Percentiles rank a stretch among this genome's conserved stretches.
These are phyloP conservation scores for Oryza nivara DNA, from an alignment of 176 grass and related monocot genomes.

Conservation along the genomic window DNA sequence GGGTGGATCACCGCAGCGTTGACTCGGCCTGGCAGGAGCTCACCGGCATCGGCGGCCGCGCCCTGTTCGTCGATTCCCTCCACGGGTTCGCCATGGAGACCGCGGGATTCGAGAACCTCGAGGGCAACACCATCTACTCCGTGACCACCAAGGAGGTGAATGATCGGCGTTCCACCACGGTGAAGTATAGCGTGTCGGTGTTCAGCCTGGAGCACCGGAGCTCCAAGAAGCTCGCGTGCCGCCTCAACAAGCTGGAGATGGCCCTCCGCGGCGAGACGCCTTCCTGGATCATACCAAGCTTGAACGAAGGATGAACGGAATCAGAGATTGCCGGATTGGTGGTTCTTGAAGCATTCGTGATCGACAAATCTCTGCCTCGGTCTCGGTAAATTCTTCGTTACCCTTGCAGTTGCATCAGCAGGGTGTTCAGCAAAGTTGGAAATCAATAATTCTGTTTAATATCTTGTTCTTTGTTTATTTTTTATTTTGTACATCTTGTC, in stretches of 20 bases:
- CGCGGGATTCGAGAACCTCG: constrained; percentile 38
- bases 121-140: constrained; percentile 44
- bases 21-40: constrained; percentile 35
- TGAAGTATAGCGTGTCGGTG: constrained; percentile 37
- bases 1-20: constrained; percentile 25
- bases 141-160: constrained; percentile 31
- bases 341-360: neutral
- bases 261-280: constrained; percentile 23
- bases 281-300: constrained; percentile 50
- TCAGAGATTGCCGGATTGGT: neutral
- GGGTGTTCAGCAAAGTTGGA: neutral
- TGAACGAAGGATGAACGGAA: constrained; percentile 31
- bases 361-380: neutral
- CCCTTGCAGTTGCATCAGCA: neutral
- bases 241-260: constrained; percentile 32
- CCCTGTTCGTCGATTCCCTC: constrained; percentile 41
- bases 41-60: constrained; percentile 42
- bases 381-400: neutral
- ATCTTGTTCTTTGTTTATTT: neutral
- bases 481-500: neutral
- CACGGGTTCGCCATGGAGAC: constrained; percentile 50
- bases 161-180: constrained; percentile 22
- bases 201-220: constrained; percentile 32
- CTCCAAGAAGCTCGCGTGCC: constrained; percentile 37
- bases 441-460: constrained; percentile 7